Base-by-base conservation (phyloP, 2,329 filamentous ascomycete species). In the Cercospora sojina region DNA sequence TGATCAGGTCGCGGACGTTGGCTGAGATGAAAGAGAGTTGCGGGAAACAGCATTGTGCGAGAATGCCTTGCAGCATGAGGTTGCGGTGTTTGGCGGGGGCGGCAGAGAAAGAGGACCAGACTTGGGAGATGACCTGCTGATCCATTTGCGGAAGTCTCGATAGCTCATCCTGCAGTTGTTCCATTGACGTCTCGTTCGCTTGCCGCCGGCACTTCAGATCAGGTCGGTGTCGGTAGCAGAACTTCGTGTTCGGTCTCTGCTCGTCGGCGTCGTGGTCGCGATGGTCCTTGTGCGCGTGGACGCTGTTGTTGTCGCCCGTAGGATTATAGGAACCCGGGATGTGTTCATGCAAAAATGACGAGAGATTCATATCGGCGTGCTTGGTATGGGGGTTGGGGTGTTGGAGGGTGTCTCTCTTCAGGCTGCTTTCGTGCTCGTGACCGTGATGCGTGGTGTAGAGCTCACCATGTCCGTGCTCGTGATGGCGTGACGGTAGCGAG, bases 21-120 rank as follows among this genome's bases (percentile, higher is more conserved):
- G 92, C 89, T 1, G 94, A 95, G 65, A 99, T 90, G 72, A 91
- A 93, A 32, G 95, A 98, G 6, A 99, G 87, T 76, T 99, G 95
- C 1, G 95, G 94, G 76, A 99, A 98, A 81, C 95, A 99, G 79
- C 94, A 98, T 78, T 98, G 93, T 0, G 94, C 91, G 68, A 99
- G 89, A 74, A 99, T 94, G 71, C 95, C 95, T 78, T 97, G 93
- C 7, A 99, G 86, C 91, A 99, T 98, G 67, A 99, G 85, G 70
- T 96, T 94, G 72, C 95, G 90, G 76, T 98, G 94, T 77, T 96
- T 97, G 9, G 92, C 87, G 0, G 95, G 95, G 0, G 95, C 93
- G 43, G 95, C 95, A 0, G 94, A 98, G 82, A 99, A 99, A 57
- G 98, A 85, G 0, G 94, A 96, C 95, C 95, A 99, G 64, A 98